Base-by-base conservation (phyloP, 2,329 filamentous ascomycete genomes). In the Fusarium chuoi region DNA sequence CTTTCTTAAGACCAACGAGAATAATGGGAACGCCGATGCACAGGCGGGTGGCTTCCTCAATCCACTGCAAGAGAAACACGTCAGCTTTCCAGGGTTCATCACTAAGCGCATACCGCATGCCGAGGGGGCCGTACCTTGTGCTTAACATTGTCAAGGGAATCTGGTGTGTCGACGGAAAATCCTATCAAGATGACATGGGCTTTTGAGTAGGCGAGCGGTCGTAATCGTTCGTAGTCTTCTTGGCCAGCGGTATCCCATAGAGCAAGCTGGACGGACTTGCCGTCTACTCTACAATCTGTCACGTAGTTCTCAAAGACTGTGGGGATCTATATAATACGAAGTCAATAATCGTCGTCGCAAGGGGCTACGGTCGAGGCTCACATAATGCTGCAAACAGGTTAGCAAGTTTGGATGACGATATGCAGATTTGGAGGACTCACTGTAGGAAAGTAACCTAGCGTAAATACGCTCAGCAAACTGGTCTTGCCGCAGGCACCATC, bases 291-390 rank as follows among this genome's bases (percentile, higher is more conserved):
- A 84, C 96, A 99, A 85, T 99, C 96, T 78, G 96, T 99, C 75
- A 99, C 96, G 81, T 99, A 99, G 86, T 99, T 99, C 82, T 99
- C 96, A 84, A 99, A 99, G 42, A 99, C 96, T 52, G 96, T 99
- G 4, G 96, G 96, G 58, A 98, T 95, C 92, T 83, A 36, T 46
- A 65, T 69, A n/a, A 61, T 68, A 35, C 33, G 22, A 44, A n/a
- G 73, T 81, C 64, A 80, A 70, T 71, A 74, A 60, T 56, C 62
- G 68, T 55, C 63, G 39, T 62, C 62, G 60, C 64, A 33, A 36
- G 26, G 28, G 49, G 13, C 63, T 58, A 49, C 44, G 63, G 42
- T 62, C 36, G 45, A 22, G 51, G 83, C 86, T 87, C 84, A 89
- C 88, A 81, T 90, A 91, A 82, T 90, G 88, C 89, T 91, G 77